These are phyloP conservation scores for Heliocybe sulcata DNA, from an alignment of 1,284 basidiomycete genomes.

Conservation along the genomic window DNA sequence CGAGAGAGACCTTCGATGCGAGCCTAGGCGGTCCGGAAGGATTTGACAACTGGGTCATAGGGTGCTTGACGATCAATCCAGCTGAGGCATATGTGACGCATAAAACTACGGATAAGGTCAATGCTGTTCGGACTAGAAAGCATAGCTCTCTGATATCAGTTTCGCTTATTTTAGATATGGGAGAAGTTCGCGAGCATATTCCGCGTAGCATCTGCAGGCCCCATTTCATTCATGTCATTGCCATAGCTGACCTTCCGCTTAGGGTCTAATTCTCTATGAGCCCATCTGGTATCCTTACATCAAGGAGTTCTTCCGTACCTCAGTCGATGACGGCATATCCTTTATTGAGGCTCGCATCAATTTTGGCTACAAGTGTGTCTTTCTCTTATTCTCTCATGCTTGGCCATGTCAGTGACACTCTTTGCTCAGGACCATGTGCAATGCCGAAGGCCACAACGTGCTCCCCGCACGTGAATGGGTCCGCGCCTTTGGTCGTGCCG, in stretches of 20 bases:
- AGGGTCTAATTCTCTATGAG: constrained; percentile 47
- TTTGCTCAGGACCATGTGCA: constrained; percentile 33
- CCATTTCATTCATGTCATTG: not conserved
- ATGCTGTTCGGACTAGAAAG: not conserved
- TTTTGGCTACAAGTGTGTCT: constrained; percentile 48
- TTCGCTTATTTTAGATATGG: constrained; percentile 60
- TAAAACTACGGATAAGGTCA: constrained; percentile 57
- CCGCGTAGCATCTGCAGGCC: constrained; percentile 35
- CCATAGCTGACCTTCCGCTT: not conserved
- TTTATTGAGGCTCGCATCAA: constrained; percentile 70
- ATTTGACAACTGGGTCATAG: constrained; percentile 60
- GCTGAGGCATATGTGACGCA: constrained; percentile 64
- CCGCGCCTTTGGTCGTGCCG: constrained; percentile 43
- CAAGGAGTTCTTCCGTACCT: constrained; percentile 53
- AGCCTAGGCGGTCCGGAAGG: constrained; percentile 51
- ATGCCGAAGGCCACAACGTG: constrained; percentile 47
- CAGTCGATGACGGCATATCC: constrained; percentile 65
- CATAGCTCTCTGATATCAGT: not conserved
- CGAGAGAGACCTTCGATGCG: constrained; percentile 42
- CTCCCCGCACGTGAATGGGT: constrained; percentile 59
- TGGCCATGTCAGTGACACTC: not conserved
- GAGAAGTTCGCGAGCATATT: constrained; percentile 55
- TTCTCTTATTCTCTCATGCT: not conserved
- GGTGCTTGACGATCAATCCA: constrained; percentile 56
- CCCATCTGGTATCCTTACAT: constrained; percentile 56